Percentiles rank a stretch among this genome's conserved stretches.
phyloP scores from a whole-genome alignment of 2,329 filamentous ascomycete species.

The Cladophialophora yegresii region DNA sequence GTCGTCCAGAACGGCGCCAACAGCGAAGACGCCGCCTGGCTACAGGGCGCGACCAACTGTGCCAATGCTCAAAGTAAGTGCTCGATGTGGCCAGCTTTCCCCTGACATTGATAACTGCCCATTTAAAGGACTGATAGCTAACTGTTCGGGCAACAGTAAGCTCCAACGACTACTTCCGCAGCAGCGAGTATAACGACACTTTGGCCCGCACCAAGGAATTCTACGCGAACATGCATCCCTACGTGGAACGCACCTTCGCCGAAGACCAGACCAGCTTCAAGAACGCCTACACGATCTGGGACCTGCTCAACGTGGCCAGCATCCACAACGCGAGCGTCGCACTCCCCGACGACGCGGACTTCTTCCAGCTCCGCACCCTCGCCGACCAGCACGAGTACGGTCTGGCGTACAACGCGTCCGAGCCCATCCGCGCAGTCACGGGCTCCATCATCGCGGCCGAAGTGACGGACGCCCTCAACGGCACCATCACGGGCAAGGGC shows the following conservation, averaged over 20 bases:
- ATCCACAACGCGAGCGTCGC: conserved; percentile 62
- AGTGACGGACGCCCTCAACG: conserved; percentile 53
- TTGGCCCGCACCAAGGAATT: conserved; percentile 55
- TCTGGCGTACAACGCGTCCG: conserved; percentile 71
- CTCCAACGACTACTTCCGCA: conserved; percentile 61
- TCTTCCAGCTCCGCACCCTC: conserved; percentile 70
- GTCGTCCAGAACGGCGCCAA: conserved; percentile 62
- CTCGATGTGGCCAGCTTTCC: background rate
- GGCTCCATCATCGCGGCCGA: conserved; percentile 68
- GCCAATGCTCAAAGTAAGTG: conserved; percentile 46
- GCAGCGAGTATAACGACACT: conserved; percentile 52
- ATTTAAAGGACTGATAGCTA: background rate
- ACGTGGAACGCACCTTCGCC: conserved; percentile 56
- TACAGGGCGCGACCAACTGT: conserved; percentile 60
- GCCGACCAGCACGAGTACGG: conserved; percentile 80
- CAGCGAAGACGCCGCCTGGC: conserved; percentile 59
- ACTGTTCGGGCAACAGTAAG: conserved; percentile 44
- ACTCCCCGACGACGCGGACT: conserved; percentile 61
- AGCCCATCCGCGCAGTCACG: conserved; percentile 52
- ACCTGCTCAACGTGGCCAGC: conserved; percentile 62
- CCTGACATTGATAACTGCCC: background rate
- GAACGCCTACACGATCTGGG: conserved; percentile 68
- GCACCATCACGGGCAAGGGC: conserved; percentile 44
- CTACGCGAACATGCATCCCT: conserved; percentile 55
- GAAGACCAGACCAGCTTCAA: conserved; percentile 56